These are phyloP conservation scores for Erysiphe neolycopersici DNA, from an alignment of 2,329 filamentous ascomycete genomes.

Conservation along the genomic window DNA sequence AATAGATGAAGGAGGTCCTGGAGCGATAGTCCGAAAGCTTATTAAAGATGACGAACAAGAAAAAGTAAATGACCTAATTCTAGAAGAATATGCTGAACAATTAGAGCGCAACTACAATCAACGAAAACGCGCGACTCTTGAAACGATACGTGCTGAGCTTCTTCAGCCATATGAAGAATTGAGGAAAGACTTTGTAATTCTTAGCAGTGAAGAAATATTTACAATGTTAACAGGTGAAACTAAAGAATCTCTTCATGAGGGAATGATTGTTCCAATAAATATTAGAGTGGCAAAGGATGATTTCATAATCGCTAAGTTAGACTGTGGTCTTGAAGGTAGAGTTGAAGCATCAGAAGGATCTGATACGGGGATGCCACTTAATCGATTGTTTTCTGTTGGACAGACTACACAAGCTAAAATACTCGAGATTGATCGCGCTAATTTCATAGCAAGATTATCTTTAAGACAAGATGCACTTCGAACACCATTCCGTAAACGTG, in stretches of 20 bases:
- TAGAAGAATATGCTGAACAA: slow-evolving; percentile 94
- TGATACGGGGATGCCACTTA: slow-evolving; percentile 39
- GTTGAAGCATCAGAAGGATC: slow-evolving; percentile 65
- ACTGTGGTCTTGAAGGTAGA: slow-evolving; percentile 79
- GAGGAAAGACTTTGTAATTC: slow-evolving; percentile 45
- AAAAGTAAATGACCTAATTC: slow-evolving; percentile 80
- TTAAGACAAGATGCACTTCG: slow-evolving; percentile 59
- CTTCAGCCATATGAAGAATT: slow-evolving; percentile 87
- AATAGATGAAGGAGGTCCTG: slow-evolving; percentile 66
- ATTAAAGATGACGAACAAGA: slow-evolving; percentile 85
- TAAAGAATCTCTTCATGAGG: slow-evolving; percentile 51
- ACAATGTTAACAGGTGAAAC: slow-evolving; percentile 95
- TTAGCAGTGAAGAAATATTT: slow-evolving; percentile 59
- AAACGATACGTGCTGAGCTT: slow-evolving; percentile 84
- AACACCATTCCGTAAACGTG: slow-evolving; percentile 38
- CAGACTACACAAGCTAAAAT: slow-evolving; percentile 80
- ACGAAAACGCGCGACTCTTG: slow-evolving; percentile 79
- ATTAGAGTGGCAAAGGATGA: slow-evolving; percentile 75
- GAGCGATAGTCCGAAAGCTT: slow-evolving; percentile 81
- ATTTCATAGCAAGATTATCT: slow-evolving; percentile 60
- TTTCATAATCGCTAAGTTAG: slow-evolving; percentile 77
- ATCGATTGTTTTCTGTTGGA: slow-evolving; percentile 46
- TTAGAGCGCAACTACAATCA: slow-evolving; percentile 81
- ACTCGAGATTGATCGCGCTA: slow-evolving; percentile 62
- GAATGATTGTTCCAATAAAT: slow-evolving; percentile 79